Base-by-base conservation (phyloP, 2,329 filamentous ascomycete species). In the Paracoccidioides lutzii region DNA sequence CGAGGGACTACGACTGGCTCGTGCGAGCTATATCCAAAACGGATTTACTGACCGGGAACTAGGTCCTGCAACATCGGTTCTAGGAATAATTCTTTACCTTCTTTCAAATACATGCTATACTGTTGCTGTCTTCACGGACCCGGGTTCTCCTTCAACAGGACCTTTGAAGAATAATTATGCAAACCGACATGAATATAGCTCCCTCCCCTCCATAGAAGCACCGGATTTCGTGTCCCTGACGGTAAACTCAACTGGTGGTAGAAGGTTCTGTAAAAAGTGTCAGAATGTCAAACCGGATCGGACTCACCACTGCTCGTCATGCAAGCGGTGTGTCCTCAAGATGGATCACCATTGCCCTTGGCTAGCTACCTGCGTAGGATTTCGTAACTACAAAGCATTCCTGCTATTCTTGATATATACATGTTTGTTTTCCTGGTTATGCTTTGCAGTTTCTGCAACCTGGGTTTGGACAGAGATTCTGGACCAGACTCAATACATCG, bases 331-430 rank as follows among this genome's bases (percentile, higher is more conserved):
- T 70, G 90, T 98, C 32, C 78, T 98, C 70, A 98, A 98, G 77
- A 98, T 98, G 93, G 93, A 98, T 69, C 93, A 98, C 71, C 93
- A 98, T 74, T 98, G 93, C 69, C 93, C 93, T 14, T 98, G 93
- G 93, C 79, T 98, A 52, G 91, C 93, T 33, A 95, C 89, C 3
- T 98, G 93, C 71, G 87, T 98, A 58, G 93, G 93, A 22, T 76
- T 98, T 60, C 83, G 82, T 66, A 98, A 98, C 73, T 94, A 96
- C 78, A 98, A 98, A 73, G 80, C 90, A 0, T 98, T 98, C 68
- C 70, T 98, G 54, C 79, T 97, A 3, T 98, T 97, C 69, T 77
- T 98, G 32, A 80, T 90, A 55, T 97, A 98, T 70, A 89, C 88
- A 0, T 88, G 85, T 3, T 59, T 95, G 1, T 95, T 95, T 73